Conservation (phyloP, 192 early-diverging fungal species). For the Coemansia sp. region DNA sequence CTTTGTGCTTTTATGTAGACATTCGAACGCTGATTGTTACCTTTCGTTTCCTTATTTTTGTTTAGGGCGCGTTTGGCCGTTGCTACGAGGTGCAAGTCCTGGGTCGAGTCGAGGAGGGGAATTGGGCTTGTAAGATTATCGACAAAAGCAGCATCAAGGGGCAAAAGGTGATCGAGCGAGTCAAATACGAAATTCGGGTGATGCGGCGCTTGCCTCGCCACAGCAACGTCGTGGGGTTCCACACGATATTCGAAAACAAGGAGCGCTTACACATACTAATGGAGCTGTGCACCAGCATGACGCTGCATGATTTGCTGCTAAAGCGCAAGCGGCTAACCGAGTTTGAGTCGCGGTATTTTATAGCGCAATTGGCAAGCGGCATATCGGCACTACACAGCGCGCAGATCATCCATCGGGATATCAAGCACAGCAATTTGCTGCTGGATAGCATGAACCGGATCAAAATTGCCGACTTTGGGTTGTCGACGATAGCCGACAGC, state of each 20-base stretch:
- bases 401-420: conserved; percentile 88
- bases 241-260: conserved; percentile 86
- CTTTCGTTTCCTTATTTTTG: neutral
- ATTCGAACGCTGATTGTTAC: conserved; percentile 5
- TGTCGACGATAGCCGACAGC: conserved; percentile 80
- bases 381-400: conserved; percentile 81
- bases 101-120: conserved; percentile 38
- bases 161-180: conserved; percentile 53
- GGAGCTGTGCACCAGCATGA: conserved; percentile 90
- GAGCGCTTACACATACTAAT: conserved; percentile 86
- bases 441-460: conserved; percentile 78
- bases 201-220: conserved; percentile 63
- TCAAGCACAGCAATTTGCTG: conserved; percentile 96
- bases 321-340: conserved; percentile 79
- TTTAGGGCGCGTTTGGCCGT: conserved; percentile 88
- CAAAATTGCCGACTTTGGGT: conserved; percentile 95
- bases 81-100: conserved; percentile 70
- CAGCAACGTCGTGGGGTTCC: conserved; percentile 78
- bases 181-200: conserved; percentile 54
- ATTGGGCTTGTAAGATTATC: conserved; percentile 69
- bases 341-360: conserved; percentile 86
- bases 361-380: conserved; percentile 79
- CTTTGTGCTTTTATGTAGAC: neutral
- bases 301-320: conserved; percentile 83
- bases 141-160: conserved; percentile 55